These are phyloP conservation scores for Sporisorium exsertum DNA, from an alignment of 1,284 basidiomycete species.

Conservation along the genomic window DNA sequence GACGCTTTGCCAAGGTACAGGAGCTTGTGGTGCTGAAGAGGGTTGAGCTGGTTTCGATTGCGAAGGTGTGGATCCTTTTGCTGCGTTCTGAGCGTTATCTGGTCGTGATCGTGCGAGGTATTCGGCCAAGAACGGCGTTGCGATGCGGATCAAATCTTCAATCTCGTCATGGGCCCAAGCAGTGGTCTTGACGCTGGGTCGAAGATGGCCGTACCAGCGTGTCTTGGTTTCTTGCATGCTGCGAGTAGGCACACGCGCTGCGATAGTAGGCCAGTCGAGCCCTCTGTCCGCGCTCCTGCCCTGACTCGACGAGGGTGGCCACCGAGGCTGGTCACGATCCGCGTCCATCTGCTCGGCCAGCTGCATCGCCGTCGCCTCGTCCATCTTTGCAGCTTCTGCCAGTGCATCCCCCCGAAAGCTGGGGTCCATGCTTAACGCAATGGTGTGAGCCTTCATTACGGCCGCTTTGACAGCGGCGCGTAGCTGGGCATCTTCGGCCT, in stretches of 20 bases:
- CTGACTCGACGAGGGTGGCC: background rate
- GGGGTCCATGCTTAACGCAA: constrained; percentile 18
- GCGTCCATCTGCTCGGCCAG: constrained; percentile 34
- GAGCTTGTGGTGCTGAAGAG: background rate
- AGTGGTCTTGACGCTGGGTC: constrained; percentile 30
- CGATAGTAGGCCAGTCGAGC: constrained; percentile 41
- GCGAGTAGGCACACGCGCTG: constrained; percentile 21
- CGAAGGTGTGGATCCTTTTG: background rate
- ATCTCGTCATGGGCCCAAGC: constrained; percentile 26
- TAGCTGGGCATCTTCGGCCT: constrained; percentile 33
- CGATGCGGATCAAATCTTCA: constrained; percentile 17
- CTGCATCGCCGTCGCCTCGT: constrained; percentile 14
- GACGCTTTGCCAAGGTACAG: constrained; percentile 33
- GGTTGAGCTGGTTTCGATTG: background rate
- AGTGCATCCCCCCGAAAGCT: constrained; percentile 17
- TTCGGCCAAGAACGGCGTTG: constrained; percentile 16
- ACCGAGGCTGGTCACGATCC: background rate
- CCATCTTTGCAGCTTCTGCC: constrained; percentile 25
- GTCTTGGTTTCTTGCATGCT: constrained; percentile 38
- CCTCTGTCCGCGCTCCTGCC: background rate
- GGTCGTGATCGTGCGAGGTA: background rate
- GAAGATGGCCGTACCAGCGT: constrained; percentile 34
- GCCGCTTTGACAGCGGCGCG: constrained; percentile 24
- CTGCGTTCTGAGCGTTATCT: background rate
- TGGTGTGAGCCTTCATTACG: constrained; percentile 25